phyloP scores from a whole-genome alignment of 257 asterid species.

The Nemophila menziesii region DNA sequence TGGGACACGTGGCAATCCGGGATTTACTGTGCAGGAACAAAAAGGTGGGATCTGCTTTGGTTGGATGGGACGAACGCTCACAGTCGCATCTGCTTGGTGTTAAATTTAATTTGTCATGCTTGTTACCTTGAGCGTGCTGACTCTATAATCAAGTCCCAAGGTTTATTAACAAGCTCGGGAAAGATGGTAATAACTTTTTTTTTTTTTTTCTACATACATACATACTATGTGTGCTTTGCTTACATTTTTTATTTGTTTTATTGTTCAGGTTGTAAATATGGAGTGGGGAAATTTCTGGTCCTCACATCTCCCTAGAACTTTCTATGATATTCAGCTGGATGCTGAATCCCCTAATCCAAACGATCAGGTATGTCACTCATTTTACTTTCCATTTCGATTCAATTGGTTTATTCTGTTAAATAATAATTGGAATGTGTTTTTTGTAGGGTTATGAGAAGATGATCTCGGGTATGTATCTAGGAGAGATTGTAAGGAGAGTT shows the following conservation, averaged over 20 bases:
- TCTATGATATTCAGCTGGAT: constrained; percentile 65
- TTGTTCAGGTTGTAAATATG: constrained; percentile 66
- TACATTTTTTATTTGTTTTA: not conserved
- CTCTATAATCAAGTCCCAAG: constrained; percentile 80
- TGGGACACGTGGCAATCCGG: too few relatives aligned
- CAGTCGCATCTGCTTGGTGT: too few relatives aligned
- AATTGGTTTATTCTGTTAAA: not conserved
- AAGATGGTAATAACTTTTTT: constrained; percentile 43
- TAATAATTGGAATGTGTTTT: constrained; percentile 2
- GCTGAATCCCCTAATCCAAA: constrained; percentile 71
- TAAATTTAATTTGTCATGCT: too few relatives aligned
- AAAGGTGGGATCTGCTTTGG: too few relatives aligned
- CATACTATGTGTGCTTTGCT: not conserved
- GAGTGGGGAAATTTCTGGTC: constrained; percentile 98
- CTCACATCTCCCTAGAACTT: constrained; percentile 79
- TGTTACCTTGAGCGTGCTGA: constrained; percentile 81
- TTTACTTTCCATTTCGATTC: not conserved
- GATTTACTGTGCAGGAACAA: too few relatives aligned
- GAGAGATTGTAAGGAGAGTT: constrained; percentile 82
- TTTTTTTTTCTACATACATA: not conserved
- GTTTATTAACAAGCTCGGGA: constrained; percentile 53
- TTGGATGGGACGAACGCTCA: too few relatives aligned
- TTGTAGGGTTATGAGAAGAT: constrained; percentile 84
- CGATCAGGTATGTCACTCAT: constrained; percentile 42
- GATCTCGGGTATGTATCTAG: constrained; percentile 93